Percentiles rank a stretch among this genome's conserved stretches.
phyloP scores from a whole-genome alignment of 805 yeast species.

The Lipomyces lipofer region DNA sequence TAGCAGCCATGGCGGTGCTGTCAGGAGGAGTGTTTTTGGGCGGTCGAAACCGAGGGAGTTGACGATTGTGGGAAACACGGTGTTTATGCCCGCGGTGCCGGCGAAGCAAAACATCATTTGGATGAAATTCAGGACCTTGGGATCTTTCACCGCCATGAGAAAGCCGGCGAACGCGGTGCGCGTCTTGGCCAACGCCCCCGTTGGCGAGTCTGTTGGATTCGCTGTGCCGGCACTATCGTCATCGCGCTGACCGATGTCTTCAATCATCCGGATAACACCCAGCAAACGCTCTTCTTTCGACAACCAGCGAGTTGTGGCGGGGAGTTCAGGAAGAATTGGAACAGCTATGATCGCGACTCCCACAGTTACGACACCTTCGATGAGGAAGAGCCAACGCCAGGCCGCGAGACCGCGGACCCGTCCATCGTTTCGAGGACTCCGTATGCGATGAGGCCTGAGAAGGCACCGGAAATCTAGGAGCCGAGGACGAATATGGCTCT shows the following conservation, averaged over 20 bases:
- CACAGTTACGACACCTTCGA: slow-evolving; percentile 58
- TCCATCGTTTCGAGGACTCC: slow-evolving; percentile 51
- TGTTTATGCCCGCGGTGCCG: slow-evolving; percentile 60
- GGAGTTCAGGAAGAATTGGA: slow-evolving; percentile 54
- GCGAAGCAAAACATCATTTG: slow-evolving; percentile 44
- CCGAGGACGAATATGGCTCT: slow-evolving; percentile 52
- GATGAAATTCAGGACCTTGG: slow-evolving; percentile 30
- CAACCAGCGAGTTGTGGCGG: slow-evolving; percentile 50
- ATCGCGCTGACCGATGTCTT: slow-evolving; percentile 47
- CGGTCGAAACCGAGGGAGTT: slow-evolving; percentile 53
- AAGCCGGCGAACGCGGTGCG: slow-evolving; percentile 12
- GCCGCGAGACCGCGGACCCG: slow-evolving; percentile 46
- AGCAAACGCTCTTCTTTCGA: slow-evolving; percentile 49
- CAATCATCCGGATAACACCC: slow-evolving; percentile 44
- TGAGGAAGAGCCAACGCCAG: slow-evolving; percentile 60
- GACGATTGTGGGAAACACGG: slow-evolving; percentile 53
- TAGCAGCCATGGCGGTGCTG: slow-evolving; percentile 31
- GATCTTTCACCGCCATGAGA: slow-evolving; percentile 31
- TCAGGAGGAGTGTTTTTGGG: slow-evolving; percentile 52
- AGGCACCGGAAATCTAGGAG: slow-evolving; percentile 52
- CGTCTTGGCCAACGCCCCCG: background rate
- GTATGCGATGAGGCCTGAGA: slow-evolving; percentile 56
- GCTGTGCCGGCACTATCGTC: slow-evolving; percentile 32
- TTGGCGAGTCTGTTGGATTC: background rate
- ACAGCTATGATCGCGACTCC: slow-evolving; percentile 48